Base-by-base conservation (phyloP, 192 early-diverging fungal species). In the Coemansia sp. region DNA sequence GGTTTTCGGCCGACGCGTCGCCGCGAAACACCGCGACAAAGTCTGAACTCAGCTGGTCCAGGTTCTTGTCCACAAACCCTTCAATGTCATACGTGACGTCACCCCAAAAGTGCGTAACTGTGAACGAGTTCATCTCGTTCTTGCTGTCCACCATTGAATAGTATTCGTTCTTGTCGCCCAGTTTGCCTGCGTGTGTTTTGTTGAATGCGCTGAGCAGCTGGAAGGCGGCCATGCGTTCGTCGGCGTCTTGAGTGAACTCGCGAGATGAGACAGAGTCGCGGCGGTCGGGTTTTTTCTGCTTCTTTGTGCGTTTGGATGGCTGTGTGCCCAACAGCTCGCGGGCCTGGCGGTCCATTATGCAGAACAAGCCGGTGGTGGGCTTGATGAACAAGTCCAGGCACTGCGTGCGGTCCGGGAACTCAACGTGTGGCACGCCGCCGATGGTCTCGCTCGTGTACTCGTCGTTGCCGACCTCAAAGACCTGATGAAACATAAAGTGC, bases 1-100 rank as follows among this genome's bases (percentile, higher is more conserved):
- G 78, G 66, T 52, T 71, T 29, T 88, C 84, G 57, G 83, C 71
- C 52, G 94, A 89, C 27, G 83, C 82, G 55, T 88, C 87, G 35
- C 90, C 88, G 38, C 89, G 80, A 71, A 97, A 87, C 24, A 96
- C 80, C 11, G 88, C 86, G 16, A 98, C 87, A 78, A 96, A 95
- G 74, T 98, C 95, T 6, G 90, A 82, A 56, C 78, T 89, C 65
- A 70, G 88, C 86, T 69, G 88, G 84, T 65, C 86, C 39, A 72
- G 71, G 73, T 96, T 96, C 73, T 89, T 89, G 45, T 93, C 93
- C 49, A 91, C 66, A 70, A 98, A 94, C 54, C 84, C 83, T 54
- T 87, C 86, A n/a, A 90, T 83, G 14, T 92, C 86, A 71, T 97
- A 98, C 35, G 87, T 87, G 19, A 96, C 70, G 60, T 89, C 86